Evolutionary conservation across 2,329 filamentous ascomycete genomes (phyloP), one percentile per base, ranked within the genome.

Genomic region (Botryotinia calthae): DNA sequence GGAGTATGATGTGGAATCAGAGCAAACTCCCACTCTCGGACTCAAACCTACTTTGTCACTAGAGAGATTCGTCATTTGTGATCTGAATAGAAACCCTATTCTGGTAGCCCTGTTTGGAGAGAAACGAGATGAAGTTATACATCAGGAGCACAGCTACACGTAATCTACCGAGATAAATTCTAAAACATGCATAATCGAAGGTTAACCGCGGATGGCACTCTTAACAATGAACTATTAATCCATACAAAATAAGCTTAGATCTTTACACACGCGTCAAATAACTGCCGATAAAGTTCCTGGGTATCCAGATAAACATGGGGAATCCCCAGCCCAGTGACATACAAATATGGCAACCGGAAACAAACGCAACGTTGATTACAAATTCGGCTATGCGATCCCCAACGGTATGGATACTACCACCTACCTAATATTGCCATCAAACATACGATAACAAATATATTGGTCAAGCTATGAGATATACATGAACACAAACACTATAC

Each of bases 221-320:
- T 56, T 28, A 25, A 18, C 14, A 18, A 18, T 2, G 16, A 56
- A 56, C 14, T 8, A 31, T 56, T 4, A 56, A 56, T 56, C 51
- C 51, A 54, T 28, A 54, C 18, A 54, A 54, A 54, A 18, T 28
- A 54, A 54, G 51, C 51, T 54, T 28, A 28, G 51, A 54, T 54
- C 51, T 28, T 14, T 54, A 8, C 14, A 56, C 16, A 56, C 51
- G n/a, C n/a, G 51, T 56, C 14, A 56, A 28, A 8, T n/a, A 42
- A 62, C 34, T 62, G 25, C 59, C 34, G 59, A 42, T 42, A 40
- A 62, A 40, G 3, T 28, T 14, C 51, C 51, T 28, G 18, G 51
- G n/a, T 28, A 62, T n/a, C 59, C 59, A 62, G 59, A 62, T 62
- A 62, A 40, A 62, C 34, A 62, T 42, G 59, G 59, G 59, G 59